Base-by-base conservation (phyloP, 306 rosid species). In the Castanospermum australe region DNA sequence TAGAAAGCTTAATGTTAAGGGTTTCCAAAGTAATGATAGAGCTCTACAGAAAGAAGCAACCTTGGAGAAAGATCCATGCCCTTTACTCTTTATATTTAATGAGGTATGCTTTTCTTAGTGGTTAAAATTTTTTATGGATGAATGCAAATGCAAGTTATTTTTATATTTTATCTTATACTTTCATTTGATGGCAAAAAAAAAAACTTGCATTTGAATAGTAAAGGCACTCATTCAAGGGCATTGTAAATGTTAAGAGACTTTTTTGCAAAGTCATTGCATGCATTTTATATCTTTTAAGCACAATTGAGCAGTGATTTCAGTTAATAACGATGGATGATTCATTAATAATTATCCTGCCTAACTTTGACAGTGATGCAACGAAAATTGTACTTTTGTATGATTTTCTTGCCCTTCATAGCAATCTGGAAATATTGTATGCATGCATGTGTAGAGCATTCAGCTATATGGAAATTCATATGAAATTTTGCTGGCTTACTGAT, bases 1-100 rank as follows among this genome's bases (percentile, higher is more conserved):
- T 72, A 88, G 78, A 81, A 94, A 87, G 84, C 71, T 35, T 48
- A 72, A 75, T 76, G 70, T 64, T 56, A 89, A 84, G 74, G 91
- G 93, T 80, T 57, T 84, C 51, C 89, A 76, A 81, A 87, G 75
- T 45, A 54, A 71, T 24, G 88, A 85, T 73, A 64, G 67, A 56
- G 75, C 68, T 77, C 81, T 73, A 41, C 83, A 48, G 77, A 86
- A 92, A 65, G 99, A 88, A 76, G 82, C 83, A 70, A 84, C 86
- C 36, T 55, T 67, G 79, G 89, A 86, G 85, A 89, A 91, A 79
- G 89, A 86, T 72, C 72, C 48, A 48, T 89, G 84, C 48, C 99
- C 95, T 18, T 45, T 92, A 76, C 87, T 94, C 36, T 94, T 94
- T 81, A 92, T 91, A 84, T 94, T 78, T 84, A 94, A 94, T 5